Percentiles rank a stretch among this genome's conserved stretches.
Evolutionary conservation across 2,329 filamentous ascomycete species (phyloP).

Genomic region (Hymenoscyphus occultus): DNA sequence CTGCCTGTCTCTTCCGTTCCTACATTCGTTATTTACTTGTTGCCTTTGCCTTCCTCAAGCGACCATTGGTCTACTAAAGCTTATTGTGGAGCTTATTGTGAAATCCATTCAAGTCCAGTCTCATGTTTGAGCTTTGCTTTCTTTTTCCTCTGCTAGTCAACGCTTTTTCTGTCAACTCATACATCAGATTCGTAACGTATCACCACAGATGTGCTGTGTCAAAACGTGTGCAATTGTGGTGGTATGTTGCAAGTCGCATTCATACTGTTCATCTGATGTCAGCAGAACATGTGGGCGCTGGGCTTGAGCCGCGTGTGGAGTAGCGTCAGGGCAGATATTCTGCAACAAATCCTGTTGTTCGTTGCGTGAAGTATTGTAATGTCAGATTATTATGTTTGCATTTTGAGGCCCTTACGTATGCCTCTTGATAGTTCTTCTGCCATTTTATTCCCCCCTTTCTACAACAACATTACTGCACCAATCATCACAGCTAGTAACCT

Average conservation of each 20-base stretch:
- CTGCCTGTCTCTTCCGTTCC: too few species aligned
- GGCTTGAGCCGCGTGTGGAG: neutral
- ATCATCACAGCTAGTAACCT: neutral
- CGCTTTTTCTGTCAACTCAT: neutral
- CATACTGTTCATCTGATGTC: neutral
- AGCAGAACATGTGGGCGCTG: neutral
- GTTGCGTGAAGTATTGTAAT: neutral
- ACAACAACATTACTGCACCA: neutral
- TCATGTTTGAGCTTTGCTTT: neutral
- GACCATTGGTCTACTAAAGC: too few species aligned
- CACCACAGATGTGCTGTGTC: neutral
- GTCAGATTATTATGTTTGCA: neutral
- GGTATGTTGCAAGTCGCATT: slow-evolving; percentile 1
- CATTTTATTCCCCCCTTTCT: neutral
- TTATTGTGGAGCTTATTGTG: neutral
- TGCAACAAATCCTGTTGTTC: too few species aligned
- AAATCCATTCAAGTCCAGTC: neutral
- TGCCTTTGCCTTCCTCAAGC: too few species aligned
- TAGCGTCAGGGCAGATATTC: neutral
- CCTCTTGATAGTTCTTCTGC: neutral
- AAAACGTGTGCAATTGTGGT: neutral
- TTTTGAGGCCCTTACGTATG: neutral
- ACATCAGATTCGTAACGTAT: neutral
- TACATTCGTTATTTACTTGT: too few species aligned
- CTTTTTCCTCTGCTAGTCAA: neutral